phyloP scores from a whole-genome alignment of 805 yeast genomes.

The Metschnikowia vanudenii region DNA sequence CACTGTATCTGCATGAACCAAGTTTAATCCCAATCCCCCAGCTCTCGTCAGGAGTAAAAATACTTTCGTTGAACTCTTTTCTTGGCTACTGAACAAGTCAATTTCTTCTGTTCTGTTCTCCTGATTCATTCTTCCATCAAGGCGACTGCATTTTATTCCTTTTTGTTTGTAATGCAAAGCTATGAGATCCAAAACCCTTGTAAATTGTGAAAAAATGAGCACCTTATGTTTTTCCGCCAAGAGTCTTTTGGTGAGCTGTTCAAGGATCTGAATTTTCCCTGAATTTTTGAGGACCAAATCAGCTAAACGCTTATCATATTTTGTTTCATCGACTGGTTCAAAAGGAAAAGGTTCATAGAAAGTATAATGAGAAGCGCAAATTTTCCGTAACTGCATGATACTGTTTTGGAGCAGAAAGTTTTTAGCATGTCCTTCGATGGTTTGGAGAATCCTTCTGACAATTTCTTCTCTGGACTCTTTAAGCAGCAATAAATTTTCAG shows the following conservation, averaged over 20 bases:
- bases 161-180: conserved; percentile 67
- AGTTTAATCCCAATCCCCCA: conserved; percentile 90
- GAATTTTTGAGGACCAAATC: conserved; percentile 48
- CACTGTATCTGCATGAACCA: conserved; percentile 86
- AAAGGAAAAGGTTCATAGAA: conserved; percentile 72
- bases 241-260: conserved; percentile 57
- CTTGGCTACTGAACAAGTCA: conserved; percentile 41
- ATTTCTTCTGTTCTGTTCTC: conserved; percentile 65
- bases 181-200: conserved; percentile 74
- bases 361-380: conserved; percentile 83
- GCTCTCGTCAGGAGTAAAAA: conserved; percentile 88
- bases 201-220: conserved; percentile 84
- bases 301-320: conserved; percentile 33
- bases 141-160: conserved; percentile 49
- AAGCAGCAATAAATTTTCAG: too few relatives aligned
- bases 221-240: conserved; percentile 59
- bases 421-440: conserved; percentile 5
- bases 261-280: conserved; percentile 69
- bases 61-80: conserved; percentile 32
- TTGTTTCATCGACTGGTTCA: conserved; percentile 40
- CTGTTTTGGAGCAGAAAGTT: conserved; percentile 48
- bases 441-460: not conserved
- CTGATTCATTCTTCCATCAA: conserved; percentile 76
- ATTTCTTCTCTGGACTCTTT: not conserved
- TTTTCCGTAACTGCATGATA: conserved; percentile 80